phyloP scores from a whole-genome alignment of 352 stramenopile genomes.

The Pythium insidiosum region DNA sequence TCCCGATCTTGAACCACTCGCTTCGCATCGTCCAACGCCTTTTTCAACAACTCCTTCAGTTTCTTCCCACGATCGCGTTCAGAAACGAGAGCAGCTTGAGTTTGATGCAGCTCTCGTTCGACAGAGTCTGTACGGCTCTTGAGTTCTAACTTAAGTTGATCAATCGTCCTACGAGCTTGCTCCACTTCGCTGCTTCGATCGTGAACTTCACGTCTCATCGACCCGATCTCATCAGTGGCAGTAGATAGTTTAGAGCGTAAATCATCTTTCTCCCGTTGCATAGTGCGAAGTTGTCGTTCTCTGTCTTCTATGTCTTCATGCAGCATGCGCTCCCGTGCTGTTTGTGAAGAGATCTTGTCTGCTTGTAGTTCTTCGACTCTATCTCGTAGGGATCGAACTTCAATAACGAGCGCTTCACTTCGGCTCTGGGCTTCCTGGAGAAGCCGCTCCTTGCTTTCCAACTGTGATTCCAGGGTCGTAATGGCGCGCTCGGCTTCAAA shows the following conservation, averaged over 20 bases:
- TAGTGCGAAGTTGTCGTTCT: neutral
- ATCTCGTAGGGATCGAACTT: too few species aligned
- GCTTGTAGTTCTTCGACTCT: too few species aligned
- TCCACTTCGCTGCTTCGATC: neutral
- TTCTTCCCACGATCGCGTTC: neutral
- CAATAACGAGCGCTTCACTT: too few species aligned
- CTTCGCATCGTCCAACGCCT: neutral
- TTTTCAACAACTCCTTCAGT: neutral
- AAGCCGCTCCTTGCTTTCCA: too few species aligned
- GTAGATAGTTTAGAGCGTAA: neutral
- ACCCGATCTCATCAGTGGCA: neutral
- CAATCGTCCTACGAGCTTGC: too few species aligned
- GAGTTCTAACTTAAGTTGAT: neutral
- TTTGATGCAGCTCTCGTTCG: constrained; percentile 1
- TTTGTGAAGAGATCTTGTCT: too few species aligned
- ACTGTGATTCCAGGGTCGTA: too few species aligned
- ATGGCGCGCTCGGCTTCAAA: too few species aligned
- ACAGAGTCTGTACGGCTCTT: neutral
- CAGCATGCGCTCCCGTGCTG: too few species aligned
- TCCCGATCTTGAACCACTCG: neutral
- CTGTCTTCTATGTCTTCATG: too few species aligned
- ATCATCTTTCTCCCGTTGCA: neutral
- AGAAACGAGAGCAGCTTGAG: neutral
- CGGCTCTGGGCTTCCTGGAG: too few species aligned
- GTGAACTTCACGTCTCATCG: neutral